Evolutionary conservation across 768 basidiomycete species (phyloP).

Genomic region (Xerocomus spinulosus): DNA sequence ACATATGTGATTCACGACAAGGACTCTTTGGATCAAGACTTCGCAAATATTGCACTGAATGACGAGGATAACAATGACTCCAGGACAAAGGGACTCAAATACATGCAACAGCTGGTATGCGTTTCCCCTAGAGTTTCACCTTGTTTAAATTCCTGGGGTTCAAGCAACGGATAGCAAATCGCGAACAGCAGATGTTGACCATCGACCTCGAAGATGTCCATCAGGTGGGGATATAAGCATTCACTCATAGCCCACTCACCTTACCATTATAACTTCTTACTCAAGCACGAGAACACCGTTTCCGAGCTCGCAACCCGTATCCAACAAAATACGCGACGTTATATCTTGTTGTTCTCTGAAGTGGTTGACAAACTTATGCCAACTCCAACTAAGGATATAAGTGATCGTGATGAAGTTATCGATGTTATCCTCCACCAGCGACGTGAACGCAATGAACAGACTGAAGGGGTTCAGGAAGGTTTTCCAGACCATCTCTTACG

Average conservation of each 20-base stretch:
- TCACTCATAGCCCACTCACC: background rate
- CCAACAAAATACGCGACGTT: conserved; percentile 81
- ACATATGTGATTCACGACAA: conserved; percentile 61
- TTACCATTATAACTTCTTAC: conserved; percentile 5
- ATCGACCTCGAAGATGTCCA: conserved; percentile 88
- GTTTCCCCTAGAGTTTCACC: conserved; percentile 31
- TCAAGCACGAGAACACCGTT: conserved; percentile 63
- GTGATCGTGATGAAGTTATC: conserved; percentile 88
- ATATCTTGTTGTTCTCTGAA: conserved; percentile 82
- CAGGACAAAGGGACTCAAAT: conserved; percentile 55
- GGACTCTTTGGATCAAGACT: conserved; percentile 59
- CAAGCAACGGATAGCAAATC: conserved; percentile 90
- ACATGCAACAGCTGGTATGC: conserved; percentile 75
- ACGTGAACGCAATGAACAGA: conserved; percentile 79
- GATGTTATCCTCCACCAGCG: conserved; percentile 96
- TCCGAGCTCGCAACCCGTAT: conserved; percentile 79
- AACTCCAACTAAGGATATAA: conserved; percentile 82
- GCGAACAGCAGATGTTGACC: conserved; percentile 84
- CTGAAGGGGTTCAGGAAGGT: conserved; percentile 65
- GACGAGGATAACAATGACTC: conserved; percentile 31
- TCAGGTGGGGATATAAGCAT: conserved; percentile 42
- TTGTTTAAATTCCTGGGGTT: conserved; percentile 11
- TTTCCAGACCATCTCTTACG: conserved; percentile 91
- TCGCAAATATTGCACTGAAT: conserved; percentile 66
- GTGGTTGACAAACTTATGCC: conserved; percentile 91